Base-by-base conservation (phyloP, 176 grass and related monocot genomes). In the Zoysia pacifica region DNA sequence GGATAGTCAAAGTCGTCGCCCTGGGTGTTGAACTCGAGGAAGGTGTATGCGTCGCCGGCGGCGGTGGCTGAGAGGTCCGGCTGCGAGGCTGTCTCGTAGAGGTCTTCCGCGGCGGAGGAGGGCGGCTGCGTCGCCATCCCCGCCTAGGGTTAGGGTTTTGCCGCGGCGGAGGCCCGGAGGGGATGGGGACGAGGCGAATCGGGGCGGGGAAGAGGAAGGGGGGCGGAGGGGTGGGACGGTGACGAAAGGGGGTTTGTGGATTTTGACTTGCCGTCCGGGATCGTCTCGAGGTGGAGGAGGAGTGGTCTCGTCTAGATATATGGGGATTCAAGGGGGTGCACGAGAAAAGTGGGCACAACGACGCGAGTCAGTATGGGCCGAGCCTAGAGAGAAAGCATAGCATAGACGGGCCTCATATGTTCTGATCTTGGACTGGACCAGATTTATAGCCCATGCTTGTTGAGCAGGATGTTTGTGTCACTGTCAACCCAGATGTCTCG, bases 1-100 rank as follows among this genome's bases (percentile, higher is more conserved):
- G 93, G 88, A 54, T 94, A 93, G 65, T 99, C 97, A 73, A 90
- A 93, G 86, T 91, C 93, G 58, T 99, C 97, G 64, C 89, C 93
- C 84, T 99, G 97, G 8, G 97, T 99, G 76, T 93, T 96, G 86
- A 99, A 99, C 82, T 99, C 97, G 3, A 99, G 89, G 84, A 99
- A 99, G 61, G 93, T 99, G 84, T 96, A 99, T 4, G 93, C 97
- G 43, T 94, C 93, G 65, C 89, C 88, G 62, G 88, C 89, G 61
- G 80, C 88, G 41, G 78, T 53, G 55, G 87, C 72, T 2, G 55
- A 58, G 14, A 82, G 90, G 81, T 99, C 97, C 45, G 97, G 97
- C 79, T 99, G 97, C 67, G 97, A 99, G 40, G 97, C 97, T 53
- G 97, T 99, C 76, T 99, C 97, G 82, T 99, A 99, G 67, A 99